phyloP scores from a whole-genome alignment of 176 grass and related monocot genomes.

The Aegilops umbellulata region DNA sequence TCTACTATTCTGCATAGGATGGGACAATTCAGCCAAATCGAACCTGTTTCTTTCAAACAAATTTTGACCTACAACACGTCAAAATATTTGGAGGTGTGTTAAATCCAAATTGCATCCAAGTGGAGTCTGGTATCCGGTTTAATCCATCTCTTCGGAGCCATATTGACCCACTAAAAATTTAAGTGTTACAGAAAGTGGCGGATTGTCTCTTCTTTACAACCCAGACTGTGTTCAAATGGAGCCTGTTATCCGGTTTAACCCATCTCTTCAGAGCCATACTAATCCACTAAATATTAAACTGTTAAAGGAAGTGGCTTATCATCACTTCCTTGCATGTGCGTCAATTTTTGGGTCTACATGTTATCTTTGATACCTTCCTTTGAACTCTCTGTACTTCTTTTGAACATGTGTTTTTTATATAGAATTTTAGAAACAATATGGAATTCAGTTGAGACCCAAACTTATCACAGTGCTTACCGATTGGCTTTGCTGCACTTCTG shows the following conservation, averaged over 20 bases:
- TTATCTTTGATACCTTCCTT: not conserved
- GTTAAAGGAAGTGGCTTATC: not conserved
- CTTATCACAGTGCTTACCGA: not conserved
- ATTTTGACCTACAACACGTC: not conserved
- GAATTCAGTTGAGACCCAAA: not conserved
- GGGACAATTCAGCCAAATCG: not conserved
- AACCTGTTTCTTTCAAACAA: not conserved
- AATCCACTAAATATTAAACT: conserved; percentile 8
- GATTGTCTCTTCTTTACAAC: not conserved
- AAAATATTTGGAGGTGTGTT: not conserved
- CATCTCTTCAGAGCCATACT: not conserved
- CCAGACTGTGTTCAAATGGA: not conserved
- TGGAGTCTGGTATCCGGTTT: not conserved
- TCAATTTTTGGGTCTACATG: not conserved
- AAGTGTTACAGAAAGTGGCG: not conserved
- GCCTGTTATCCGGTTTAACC: conserved; percentile 5
- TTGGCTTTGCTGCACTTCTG: conserved; percentile 11
- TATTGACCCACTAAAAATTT: not conserved
- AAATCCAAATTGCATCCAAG: not conserved
- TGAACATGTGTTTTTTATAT: conserved; percentile 5
- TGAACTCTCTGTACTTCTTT: not conserved
- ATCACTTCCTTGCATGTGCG: not conserved
- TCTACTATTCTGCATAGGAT: not conserved
- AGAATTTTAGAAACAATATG: not conserved
- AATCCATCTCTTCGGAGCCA: not conserved